Evolutionary conservation across 192 early-diverging fungal genomes (phyloP), one percentile per base, ranked within the genome.

Genomic region (Coemansia sp.): DNA sequence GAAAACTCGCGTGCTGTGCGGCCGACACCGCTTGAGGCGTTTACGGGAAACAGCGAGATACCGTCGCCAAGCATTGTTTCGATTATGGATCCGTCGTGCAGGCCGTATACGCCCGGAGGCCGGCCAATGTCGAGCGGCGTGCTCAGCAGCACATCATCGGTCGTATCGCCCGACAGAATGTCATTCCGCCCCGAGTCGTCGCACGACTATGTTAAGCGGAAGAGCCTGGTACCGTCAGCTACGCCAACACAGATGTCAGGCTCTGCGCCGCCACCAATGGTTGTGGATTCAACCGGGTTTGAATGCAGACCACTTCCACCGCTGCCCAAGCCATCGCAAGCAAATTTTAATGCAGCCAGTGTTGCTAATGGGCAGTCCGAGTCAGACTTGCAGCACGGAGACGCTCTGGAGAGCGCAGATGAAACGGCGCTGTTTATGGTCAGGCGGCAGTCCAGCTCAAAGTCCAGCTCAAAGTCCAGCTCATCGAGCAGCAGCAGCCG

Each of bases 1-100:
- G 77, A 80, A 38, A 75, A 70, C 53, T 67, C 69, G 9, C 60
- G 77, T 1, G 77, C 66, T 10, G 27, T 22, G 1, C 58, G 77
- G 5, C 77, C 77, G 23, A 47, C 47, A 12, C 67, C 77, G 6
- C 65, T 80, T 3, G 77, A 73, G 25, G 21, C 62, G 12, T 67
- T 70, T 52, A 54, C 61, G 2, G 58, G 55, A 11, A 38, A 45
- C 56, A 54, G 47, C 22, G 62, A 65, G 10, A 62, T 70, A 12
- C 77, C 77, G 24, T 57, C 65, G 24, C 77, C 77, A 11, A 55
- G 29, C 24, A 58, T 80, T 8, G 65, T 62, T 29, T 52, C 64
- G 3, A 23, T 65, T 1, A 12, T 64, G 0, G 49, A 64, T 24
- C 55, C 62, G 1, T 35, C 21, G 10, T 50, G 53, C 50, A 39